Evolutionary conservation across 768 basidiomycete genomes (phyloP).

Genomic region (Polyporus arcularius): DNA sequence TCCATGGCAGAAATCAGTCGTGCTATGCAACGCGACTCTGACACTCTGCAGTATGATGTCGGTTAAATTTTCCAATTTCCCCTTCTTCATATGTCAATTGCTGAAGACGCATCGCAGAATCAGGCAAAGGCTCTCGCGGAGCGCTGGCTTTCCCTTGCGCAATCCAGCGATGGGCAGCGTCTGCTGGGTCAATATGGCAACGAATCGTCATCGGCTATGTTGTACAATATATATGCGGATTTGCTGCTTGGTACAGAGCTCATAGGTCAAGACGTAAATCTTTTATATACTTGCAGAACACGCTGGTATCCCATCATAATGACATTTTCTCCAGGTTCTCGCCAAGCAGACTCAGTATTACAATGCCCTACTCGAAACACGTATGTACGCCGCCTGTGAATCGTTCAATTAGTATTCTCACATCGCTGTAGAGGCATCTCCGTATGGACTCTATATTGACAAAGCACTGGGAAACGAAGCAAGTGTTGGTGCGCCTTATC

Average conservation of each 20-base stretch:
- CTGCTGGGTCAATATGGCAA: slow-evolving; percentile 12
- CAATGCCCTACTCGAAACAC: no score
- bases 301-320: background rate
- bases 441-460: no score
- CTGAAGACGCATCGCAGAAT: slow-evolving; percentile 1
- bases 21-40: slow-evolving; percentile 7
- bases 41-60: slow-evolving; percentile 19
- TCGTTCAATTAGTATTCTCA: no score
- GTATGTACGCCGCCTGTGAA: no score
- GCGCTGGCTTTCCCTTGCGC: slow-evolving; percentile 11
- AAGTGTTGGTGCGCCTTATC: background rate
- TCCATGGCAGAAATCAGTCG: slow-evolving; percentile 25
- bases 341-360: slow-evolving; percentile 5
- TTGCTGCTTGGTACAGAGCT: slow-evolving; percentile 9
- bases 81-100: background rate
- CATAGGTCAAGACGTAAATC: slow-evolving; percentile 7
- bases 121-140: slow-evolving; percentile 5
- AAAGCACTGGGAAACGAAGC: no score
- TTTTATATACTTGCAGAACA: no score
- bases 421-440: no score
- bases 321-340: no score
- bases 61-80: background rate
- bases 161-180: slow-evolving; percentile 3
- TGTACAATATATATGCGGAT: slow-evolving; percentile 22
- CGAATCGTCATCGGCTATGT: slow-evolving; percentile 10